phyloP scores from a whole-genome alignment of 2,329 filamentous ascomycete species.

The Coccinonectria pachysandricola region DNA sequence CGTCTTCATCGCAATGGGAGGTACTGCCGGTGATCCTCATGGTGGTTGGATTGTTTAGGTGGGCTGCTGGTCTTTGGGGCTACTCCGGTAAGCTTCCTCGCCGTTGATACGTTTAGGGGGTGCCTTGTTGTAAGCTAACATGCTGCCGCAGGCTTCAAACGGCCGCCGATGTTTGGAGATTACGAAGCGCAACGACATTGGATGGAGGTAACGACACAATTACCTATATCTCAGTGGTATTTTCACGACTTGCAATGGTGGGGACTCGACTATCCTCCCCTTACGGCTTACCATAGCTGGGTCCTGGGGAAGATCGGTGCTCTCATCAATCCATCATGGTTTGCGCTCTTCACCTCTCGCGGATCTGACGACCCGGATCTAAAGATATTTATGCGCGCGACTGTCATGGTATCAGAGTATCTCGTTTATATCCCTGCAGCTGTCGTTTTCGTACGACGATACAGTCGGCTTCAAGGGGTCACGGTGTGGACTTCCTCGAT shows the following conservation, averaged over 20 bases:
- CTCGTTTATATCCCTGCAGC: slow-evolving; percentile 77
- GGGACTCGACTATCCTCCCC: slow-evolving; percentile 93
- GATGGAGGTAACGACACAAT: slow-evolving; percentile 91
- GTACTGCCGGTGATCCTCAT: slow-evolving; percentile 81
- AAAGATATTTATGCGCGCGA: slow-evolving; percentile 93
- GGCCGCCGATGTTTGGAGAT: slow-evolving; percentile 87
- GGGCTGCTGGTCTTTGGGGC: slow-evolving; percentile 86
- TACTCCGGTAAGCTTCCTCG: slow-evolving; percentile 62
- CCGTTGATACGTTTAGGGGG: slow-evolving; percentile 2
- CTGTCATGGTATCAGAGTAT: slow-evolving; percentile 84
- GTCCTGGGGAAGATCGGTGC: slow-evolving; percentile 77
- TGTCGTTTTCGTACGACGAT: slow-evolving; percentile 76
- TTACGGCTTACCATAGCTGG: slow-evolving; percentile 98
- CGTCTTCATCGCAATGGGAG: slow-evolving; percentile 82
- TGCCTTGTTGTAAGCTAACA: slow-evolving; percentile 10
- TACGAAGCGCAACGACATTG: slow-evolving; percentile 97
- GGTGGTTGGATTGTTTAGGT: slow-evolving; percentile 82
- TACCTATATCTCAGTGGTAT: slow-evolving; percentile 93
- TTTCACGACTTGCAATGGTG: slow-evolving; percentile 95
- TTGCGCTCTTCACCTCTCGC: slow-evolving; percentile 71
- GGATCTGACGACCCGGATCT: slow-evolving; percentile 68
- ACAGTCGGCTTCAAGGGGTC: slow-evolving; percentile 64
- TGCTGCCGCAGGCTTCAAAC: slow-evolving; percentile 51
- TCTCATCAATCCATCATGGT: slow-evolving; percentile 74
- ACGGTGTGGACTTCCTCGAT: slow-evolving; percentile 75